Evolutionary conservation across 2,329 filamentous ascomycete species (phyloP), one percentile per base, ranked within the genome.

Genomic region (Cercospora janseana): DNA sequence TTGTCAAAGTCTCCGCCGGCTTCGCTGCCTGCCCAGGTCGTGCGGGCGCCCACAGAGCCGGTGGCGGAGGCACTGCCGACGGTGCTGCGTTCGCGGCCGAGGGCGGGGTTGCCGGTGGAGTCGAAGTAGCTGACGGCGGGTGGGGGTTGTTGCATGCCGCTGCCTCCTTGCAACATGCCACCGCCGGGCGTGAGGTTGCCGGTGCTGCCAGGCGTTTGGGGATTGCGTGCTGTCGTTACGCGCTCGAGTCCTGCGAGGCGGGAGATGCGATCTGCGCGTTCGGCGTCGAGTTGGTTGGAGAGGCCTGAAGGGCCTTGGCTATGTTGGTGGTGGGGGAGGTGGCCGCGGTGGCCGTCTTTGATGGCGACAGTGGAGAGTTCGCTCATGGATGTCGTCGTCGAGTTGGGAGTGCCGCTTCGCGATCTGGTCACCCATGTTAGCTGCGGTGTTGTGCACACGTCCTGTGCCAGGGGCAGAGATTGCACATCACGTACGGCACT

Each of bases 311-410:
- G 24, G 41, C 55, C 54, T 52, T 80, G 78, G 48, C 75, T 46
- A 51, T 52, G 45, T 49, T 80, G 78, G 50, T 76, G 72, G 48
- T 83, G 79, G 21, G 83, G 81, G 21, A 85, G 78, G 66, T 90
- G 83, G 57, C 92, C 92, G 54, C 89, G 87, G 66, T 96, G 89
- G 61, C 92, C 92, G 67, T 97, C 92, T 72, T 96, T 95, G 77
- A 95, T 95, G 44, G 92, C 92, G 9, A 89, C 93, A 13, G 92
- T 96, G 12, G 89, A 95, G 40, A 97, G 80, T 31, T 90, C 85
- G 20, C 89, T 95, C 64, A 97, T 85, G 44, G 90, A 94, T 9
- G 91, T 96, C 3, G 88, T 94, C 31, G 87, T 86, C 60, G 89
- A 95, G 59, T 93, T 96, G 3, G 92, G 92, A 2, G 92, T 97